phyloP scores from a whole-genome alignment of 179 eudicot genomes.

The Beta corolliflora region DNA sequence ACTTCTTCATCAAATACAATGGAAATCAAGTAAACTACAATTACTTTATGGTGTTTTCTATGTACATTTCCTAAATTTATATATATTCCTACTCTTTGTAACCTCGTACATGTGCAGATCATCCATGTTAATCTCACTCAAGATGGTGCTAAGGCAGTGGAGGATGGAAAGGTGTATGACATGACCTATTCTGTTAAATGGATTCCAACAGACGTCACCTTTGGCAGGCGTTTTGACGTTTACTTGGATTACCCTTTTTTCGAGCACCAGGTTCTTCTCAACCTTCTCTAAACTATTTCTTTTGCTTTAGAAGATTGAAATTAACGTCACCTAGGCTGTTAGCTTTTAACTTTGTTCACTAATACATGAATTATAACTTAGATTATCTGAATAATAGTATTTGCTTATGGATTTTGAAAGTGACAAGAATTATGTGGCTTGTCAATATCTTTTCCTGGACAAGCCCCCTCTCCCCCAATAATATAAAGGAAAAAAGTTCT shows the following conservation, averaged over 20 bases:
- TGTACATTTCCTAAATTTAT: neutral
- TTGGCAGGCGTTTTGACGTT: conserved; percentile 90
- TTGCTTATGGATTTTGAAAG: neutral
- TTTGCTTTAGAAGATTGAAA: neutral
- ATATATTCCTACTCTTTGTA: neutral
- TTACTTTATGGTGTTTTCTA: neutral
- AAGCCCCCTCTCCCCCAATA: neutral
- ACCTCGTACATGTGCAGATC: conserved; percentile 49
- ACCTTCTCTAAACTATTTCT: no score
- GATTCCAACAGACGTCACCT: conserved; percentile 64
- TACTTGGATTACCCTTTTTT: conserved; percentile 91
- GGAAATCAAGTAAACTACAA: conserved; percentile 59
- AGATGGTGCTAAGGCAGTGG: conserved; percentile 70
- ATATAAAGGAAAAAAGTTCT: neutral
- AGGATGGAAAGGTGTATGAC: conserved; percentile 65
- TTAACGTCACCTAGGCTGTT: neutral
- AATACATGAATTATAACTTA: neutral
- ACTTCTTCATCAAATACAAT: conserved; percentile 64
- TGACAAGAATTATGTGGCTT: neutral
- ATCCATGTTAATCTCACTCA: conserved; percentile 94
- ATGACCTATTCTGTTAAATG: conserved; percentile 90
- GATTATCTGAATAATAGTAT: neutral
- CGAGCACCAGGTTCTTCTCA: conserved; percentile 82
- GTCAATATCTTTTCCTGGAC: neutral
- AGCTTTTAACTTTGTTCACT: neutral